Base-by-base conservation (phyloP, 768 basidiomycete species). In the Lactarius indigo region DNA sequence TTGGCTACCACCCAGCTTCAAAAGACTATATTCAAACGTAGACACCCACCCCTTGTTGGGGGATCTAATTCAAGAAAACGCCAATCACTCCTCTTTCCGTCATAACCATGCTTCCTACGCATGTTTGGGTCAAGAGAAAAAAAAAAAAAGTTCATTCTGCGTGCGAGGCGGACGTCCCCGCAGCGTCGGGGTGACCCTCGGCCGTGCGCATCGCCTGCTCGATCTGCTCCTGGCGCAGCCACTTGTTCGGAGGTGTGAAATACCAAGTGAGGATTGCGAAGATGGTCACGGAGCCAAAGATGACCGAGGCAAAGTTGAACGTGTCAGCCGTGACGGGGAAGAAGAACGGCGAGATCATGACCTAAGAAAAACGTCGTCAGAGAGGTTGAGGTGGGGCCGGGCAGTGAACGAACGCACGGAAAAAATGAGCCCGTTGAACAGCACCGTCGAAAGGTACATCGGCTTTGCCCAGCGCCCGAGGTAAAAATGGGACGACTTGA, bases 241-340 rank as follows among this genome's bases (percentile, higher is more conserved):
- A 96, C 70, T 85, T 87, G 15, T 91, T 83, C 73, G 87, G 84
- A 0, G 93, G 91, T 0, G 85, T 88, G 72, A 93, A 82, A 74
- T 85, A 92, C 89, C 90, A 96, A 64, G 85, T 86, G 41, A 88
- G 66, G 64, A 92, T 66, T 5, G 88, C 94, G 69, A 93, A 89
- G 68, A 95, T 79, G 3, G 92, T 91, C 66, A 93, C 87, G 20
- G 83, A 79, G 12, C 85, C 91, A 70, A 94, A 89, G 68, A 96
- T 94, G 54, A 91, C 90, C 59, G 81, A 78, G 8, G 91, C 87
- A 73, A 92, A 96, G 76, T 96, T 96, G 81, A 96, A 93, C 1
- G 83, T 88, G 66, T 84, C 76, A 0, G 88, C 82, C 12, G 80
- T 86, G 33, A 92, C 89, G 1, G 94, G 94, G 80, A 92, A 96